Percentiles rank a stretch among this genome's conserved stretches.
Evolutionary conservation across 2,329 filamentous ascomycete genomes (phyloP).

Genomic region (Colletotrichum melonis): DNA sequence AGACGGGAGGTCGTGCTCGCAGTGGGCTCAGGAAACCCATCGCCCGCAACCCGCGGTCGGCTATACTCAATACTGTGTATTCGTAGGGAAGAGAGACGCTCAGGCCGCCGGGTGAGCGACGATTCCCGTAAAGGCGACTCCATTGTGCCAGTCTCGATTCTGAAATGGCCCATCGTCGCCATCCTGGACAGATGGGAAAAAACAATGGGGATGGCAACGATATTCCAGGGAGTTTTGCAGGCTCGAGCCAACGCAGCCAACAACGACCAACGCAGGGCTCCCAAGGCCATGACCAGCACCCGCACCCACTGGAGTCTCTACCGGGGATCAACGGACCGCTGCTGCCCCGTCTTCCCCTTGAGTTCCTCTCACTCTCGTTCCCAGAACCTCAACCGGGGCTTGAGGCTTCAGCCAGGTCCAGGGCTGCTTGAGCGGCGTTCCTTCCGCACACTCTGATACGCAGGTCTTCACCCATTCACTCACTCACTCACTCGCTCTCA

Average conservation of each 20-base stretch:
- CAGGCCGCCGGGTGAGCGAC: conserved; percentile 34
- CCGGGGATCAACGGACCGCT: not conserved
- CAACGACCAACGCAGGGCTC: conserved; percentile 5
- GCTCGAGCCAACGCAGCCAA: not conserved
- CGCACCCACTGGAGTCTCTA: not conserved
- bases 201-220: not conserved
- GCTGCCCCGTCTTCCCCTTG: not conserved
- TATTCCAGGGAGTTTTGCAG: conserved; percentile 12
- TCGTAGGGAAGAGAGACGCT: not conserved
- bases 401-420: not conserved
- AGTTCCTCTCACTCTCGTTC: not conserved
- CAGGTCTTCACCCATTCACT: not conserved
- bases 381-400: too few relatives aligned
- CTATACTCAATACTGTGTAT: not conserved
- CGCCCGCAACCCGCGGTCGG: conserved; percentile 7
- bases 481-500: not conserved
- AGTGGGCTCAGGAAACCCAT: conserved; percentile 6
- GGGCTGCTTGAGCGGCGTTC: not conserved
- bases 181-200: not conserved
- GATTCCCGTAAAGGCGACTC: conserved; percentile 26
- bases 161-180: not conserved
- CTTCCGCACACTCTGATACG: not conserved
- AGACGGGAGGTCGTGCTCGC: conserved; percentile 31
- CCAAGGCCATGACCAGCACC: conserved; percentile 22
- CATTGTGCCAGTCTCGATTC: conserved; percentile 2